These are phyloP conservation scores for Neurospora terricola DNA, from an alignment of 495 filamentous ascomycete species.

Conservation along the genomic window DNA sequence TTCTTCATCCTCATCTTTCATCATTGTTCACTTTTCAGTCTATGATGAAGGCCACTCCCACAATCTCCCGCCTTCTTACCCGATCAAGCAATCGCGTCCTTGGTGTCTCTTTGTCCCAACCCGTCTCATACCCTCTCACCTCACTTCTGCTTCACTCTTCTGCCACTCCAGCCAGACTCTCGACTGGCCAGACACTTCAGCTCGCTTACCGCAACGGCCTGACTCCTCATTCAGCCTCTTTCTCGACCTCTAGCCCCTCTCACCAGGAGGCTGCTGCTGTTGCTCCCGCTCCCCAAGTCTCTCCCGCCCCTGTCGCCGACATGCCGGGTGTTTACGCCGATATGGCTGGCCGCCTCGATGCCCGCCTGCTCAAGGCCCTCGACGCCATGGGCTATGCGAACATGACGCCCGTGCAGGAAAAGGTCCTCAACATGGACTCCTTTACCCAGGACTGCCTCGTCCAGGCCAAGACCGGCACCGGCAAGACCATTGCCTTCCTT, in stretches of 20 bases:
- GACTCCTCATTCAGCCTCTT: conserved; percentile 1
- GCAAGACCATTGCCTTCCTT: conserved; percentile 91
- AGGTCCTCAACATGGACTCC: conserved; percentile 59
- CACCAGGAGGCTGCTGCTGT: conserved; percentile 1
- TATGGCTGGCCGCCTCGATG: conserved; percentile 14
- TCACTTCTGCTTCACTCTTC: not conserved
- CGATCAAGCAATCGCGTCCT: not conserved
- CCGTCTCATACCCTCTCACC: not conserved
- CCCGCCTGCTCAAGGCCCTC: conserved; percentile 57
- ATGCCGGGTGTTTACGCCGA: conserved; percentile 4
- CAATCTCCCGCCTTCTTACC: not conserved
- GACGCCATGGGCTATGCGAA: conserved; percentile 55
- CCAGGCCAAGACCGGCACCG: conserved; percentile 83
- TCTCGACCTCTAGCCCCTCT: not conserved
- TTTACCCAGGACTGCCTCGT: conserved; percentile 62
- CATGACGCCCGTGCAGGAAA: conserved; percentile 76
- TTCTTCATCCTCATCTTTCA: not conserved
- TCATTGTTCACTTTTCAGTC: not conserved
- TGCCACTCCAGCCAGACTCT: not conserved
- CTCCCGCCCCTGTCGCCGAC: not conserved
- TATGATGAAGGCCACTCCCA: not conserved
- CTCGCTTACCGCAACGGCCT: conserved; percentile 4
- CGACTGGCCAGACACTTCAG: not conserved
- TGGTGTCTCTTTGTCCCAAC: not conserved
- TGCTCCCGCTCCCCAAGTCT: not conserved